phyloP scores from a whole-genome alignment of 1,139 yeast genomes.

The Neolecta irregularis region DNA sequence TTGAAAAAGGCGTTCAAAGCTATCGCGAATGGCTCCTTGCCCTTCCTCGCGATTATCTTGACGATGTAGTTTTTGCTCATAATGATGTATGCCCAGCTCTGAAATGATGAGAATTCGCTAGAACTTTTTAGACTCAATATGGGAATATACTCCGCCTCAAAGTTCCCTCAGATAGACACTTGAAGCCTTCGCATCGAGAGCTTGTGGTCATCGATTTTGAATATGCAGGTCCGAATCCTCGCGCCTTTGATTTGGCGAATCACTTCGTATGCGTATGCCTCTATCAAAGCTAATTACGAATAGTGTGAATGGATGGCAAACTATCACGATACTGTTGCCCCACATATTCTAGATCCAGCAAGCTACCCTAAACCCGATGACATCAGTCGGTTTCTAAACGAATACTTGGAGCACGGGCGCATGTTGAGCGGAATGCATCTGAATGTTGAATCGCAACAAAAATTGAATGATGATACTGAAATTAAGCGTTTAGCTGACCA shows the following conservation, averaged over 20 bases:
- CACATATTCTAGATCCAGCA: slow-evolving; percentile 42
- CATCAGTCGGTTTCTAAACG: slow-evolving; percentile 52
- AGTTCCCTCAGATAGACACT: slow-evolving; percentile 31
- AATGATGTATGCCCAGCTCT: too few relatives aligned
- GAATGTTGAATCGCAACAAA: slow-evolving; percentile 15
- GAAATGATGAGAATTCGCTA: too few relatives aligned
- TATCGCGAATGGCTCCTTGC: slow-evolving; percentile 50
- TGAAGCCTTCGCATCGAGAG: slow-evolving; percentile 41
- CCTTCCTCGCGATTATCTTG: too few relatives aligned
- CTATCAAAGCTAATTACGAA: slow-evolving; percentile 18
- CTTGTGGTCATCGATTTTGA: slow-evolving; percentile 92
- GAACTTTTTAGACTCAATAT: too few relatives aligned
- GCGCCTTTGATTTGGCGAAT: slow-evolving; percentile 80
- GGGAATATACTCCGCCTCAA: slow-evolving; percentile 52
- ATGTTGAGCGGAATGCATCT: slow-evolving; percentile 21
- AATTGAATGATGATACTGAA: slow-evolving; percentile 30
- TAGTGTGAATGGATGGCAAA: slow-evolving; percentile 89
- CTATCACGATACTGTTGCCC: slow-evolving; percentile 54
- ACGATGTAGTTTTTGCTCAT: slow-evolving; percentile 29
- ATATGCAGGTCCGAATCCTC: slow-evolving; percentile 83
- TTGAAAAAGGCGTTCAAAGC: slow-evolving; percentile 32
- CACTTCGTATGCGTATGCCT: slow-evolving; percentile 32
- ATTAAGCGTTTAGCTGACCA: slow-evolving; percentile 48
- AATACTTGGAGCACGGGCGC: slow-evolving; percentile 51
- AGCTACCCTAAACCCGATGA: slow-evolving; percentile 54